Evolutionary conservation across 805 yeast genomes (phyloP), one percentile per base, ranked within the genome.

Genomic region (Cyberlindnera petersonii): DNA sequence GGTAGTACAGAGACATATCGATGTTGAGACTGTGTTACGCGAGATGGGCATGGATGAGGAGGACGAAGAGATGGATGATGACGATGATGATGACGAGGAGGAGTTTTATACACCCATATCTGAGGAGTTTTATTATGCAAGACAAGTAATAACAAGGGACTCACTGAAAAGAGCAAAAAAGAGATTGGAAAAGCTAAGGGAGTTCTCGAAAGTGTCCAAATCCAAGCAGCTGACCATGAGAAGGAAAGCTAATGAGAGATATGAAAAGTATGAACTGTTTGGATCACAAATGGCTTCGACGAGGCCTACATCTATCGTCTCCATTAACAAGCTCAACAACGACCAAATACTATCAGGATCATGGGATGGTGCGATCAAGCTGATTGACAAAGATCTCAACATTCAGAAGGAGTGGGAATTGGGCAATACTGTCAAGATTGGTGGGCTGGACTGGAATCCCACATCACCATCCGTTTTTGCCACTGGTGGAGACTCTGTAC

Each of bases 91-190:
- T 1, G 81, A 77, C 9, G 82, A 85, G 11, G 94, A 82, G 35
- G 95, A 87, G 43, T 88, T 83, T 53, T 87, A 78, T 53, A 87
- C 96, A 0, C 95, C 94, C 0, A 96, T 94, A 0, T 60, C 73
- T 0, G 64, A 61, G 4, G 74, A 68, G 6, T 59, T 89, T 9
- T 61, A 70, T 7, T 62, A 67, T 2, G 70, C 77, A 0, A 68
- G 98, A 36, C 56, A 61, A 26, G 43, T 48, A 3, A 66, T 89
- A 0, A 72, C 87, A 0, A 43, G 60, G 5, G 62, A 60, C 39
- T 81, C 95, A 0, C 49, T 83, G 3, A 30, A 39, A 1, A 59
- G 59, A 16, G 73, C 91, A 0, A 53, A 56, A 19, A 24, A 40
- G 2, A 59, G 93, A 43, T 40, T 76, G 0, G 41, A 49, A 6